phyloP scores from a whole-genome alignment of 257 asterid species.

The Lycium barbarum region DNA sequence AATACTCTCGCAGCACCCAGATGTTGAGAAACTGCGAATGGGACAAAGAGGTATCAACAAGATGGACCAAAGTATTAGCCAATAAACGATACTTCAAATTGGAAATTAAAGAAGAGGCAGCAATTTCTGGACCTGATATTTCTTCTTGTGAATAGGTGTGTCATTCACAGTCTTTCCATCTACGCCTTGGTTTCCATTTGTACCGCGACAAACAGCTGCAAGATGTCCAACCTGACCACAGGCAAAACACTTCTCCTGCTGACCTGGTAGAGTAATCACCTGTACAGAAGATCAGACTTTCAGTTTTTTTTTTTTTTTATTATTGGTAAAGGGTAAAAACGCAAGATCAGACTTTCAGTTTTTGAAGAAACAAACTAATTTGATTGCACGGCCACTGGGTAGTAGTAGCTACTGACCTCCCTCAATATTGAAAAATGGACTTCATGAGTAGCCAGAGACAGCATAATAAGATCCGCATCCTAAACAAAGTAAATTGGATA shows the following conservation, averaged over 20 bases:
- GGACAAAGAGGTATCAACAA: constrained; percentile 35
- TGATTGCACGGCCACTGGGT: constrained; percentile 18
- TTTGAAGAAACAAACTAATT: background rate
- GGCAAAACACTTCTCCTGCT: constrained; percentile 85
- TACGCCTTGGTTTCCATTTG: constrained; percentile 43
- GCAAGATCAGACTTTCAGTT: background rate
- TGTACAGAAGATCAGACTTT: constrained; percentile 36
- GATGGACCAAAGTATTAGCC: constrained; percentile 33
- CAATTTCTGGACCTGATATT: constrained; percentile 77
- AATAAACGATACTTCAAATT: constrained; percentile 17
- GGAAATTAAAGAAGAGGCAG: constrained; percentile 33
- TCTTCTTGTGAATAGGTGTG: constrained; percentile 76
- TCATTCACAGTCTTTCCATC: constrained; percentile 56
- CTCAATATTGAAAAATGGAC: constrained; percentile 90
- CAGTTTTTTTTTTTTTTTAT: background rate
- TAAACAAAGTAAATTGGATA: constrained; percentile 38
- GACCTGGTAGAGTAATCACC: constrained; percentile 84
- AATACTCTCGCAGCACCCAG: constrained; percentile 92
- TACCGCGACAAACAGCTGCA: constrained; percentile 80
- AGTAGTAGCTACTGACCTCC: constrained; percentile 69
- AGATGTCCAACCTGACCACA: constrained; percentile 95
- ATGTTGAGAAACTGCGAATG: constrained; percentile 78
- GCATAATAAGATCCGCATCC: constrained; percentile 99
- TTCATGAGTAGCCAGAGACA: constrained; percentile 95
- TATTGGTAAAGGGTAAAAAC: too few species aligned